phyloP scores from a whole-genome alignment of 305 asterid species.

The Plantago lanceolata region DNA sequence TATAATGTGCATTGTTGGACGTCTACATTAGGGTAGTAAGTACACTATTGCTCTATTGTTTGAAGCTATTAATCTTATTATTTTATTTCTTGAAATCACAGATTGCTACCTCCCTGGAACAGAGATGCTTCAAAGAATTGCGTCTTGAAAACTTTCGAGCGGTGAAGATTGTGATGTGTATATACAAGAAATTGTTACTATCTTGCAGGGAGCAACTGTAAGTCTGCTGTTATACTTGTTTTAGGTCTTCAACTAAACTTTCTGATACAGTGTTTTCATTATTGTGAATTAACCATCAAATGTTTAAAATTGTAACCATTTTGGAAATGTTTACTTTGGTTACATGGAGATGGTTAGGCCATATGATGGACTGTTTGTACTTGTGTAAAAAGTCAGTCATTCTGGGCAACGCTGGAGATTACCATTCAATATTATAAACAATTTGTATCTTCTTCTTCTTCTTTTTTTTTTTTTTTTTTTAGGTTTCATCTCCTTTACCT shows the following conservation, averaged over 20 bases:
- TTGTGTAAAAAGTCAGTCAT: neutral
- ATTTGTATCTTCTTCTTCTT: no score
- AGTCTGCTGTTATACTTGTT: conserved; percentile 20
- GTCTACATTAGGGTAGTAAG: no score
- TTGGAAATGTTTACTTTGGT: neutral
- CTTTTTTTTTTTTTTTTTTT: no score
- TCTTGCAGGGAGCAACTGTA: conserved; percentile 97
- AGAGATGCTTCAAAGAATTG: conserved; percentile 92
- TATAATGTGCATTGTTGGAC: conserved; percentile 12
- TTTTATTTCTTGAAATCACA: conserved; percentile 34
- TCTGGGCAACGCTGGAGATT: neutral
- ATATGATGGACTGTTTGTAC: neutral
- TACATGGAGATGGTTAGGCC: neutral
- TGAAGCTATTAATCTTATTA: conserved; percentile 12
- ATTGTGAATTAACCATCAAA: neutral
- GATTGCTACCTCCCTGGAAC: conserved; percentile 88
- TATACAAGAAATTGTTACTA: conserved; percentile 72
- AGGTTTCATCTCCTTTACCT: no score
- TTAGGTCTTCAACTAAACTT: neutral
- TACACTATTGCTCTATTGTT: neutral
- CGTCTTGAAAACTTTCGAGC: conserved; percentile 66
- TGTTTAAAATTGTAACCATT: neutral
- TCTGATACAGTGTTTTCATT: neutral
- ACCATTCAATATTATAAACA: no score
- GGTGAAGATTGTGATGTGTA: conserved; percentile 77